These are phyloP conservation scores for Botryotinia calthae DNA, from an alignment of 2,329 filamentous ascomycete species.

Conservation along the genomic window DNA sequence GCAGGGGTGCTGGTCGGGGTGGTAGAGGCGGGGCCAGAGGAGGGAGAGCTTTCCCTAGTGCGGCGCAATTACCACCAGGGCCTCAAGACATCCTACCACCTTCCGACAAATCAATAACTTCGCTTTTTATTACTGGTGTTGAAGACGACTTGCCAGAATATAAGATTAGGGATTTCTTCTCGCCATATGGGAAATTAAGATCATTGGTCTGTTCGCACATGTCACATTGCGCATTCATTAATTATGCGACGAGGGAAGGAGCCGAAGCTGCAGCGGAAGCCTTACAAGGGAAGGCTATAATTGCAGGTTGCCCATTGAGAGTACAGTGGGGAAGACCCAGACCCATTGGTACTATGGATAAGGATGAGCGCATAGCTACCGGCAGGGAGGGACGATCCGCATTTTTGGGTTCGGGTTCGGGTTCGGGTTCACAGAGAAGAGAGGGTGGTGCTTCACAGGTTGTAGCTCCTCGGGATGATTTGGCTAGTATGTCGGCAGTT, in stretches of 20 bases:
- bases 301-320: slow-evolving; percentile 85
- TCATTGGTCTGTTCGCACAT: slow-evolving; percentile 95
- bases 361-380: slow-evolving; percentile 78
- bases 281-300: slow-evolving; percentile 83
- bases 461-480: slow-evolving; percentile 31
- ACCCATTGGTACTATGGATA: slow-evolving; percentile 86
- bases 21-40: slow-evolving; percentile 43
- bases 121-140: slow-evolving; percentile 89
- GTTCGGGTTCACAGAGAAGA: slow-evolving; percentile 38
- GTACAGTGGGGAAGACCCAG: slow-evolving; percentile 93
- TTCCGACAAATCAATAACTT: slow-evolving; percentile 80
- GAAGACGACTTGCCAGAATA: slow-evolving; percentile 95
- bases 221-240: slow-evolving; percentile 95
- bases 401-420: slow-evolving; percentile 43
- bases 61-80: slow-evolving; percentile 72
- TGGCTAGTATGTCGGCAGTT: slow-evolving; percentile 46
- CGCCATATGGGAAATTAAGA: slow-evolving; percentile 82
- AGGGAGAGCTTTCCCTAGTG: slow-evolving; percentile 61
- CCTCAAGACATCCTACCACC: slow-evolving; percentile 86
- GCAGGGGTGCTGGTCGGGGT: slow-evolving; percentile 39
- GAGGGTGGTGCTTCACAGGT: slow-evolving; percentile 32
- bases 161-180: slow-evolving; percentile 87
- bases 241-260: slow-evolving; percentile 79
- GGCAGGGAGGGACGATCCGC: slow-evolving; percentile 71
- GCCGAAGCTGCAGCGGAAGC: slow-evolving; percentile 83